Percentiles rank a stretch among this genome's conserved stretches.
Evolutionary conservation across 306 rosid genomes (phyloP).

Genomic region (Adenanthera pavonina): DNA sequence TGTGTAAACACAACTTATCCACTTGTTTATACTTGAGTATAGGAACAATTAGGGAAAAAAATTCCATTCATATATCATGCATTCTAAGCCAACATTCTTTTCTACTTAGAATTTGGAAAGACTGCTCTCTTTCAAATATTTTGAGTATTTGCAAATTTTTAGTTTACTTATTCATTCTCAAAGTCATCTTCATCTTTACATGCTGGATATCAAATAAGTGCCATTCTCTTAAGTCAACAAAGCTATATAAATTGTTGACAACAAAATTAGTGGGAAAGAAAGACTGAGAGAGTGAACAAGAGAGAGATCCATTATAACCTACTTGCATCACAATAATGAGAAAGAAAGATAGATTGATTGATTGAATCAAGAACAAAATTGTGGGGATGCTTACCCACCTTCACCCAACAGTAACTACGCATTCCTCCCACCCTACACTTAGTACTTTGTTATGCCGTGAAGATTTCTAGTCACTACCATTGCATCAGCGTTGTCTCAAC

Average conservation of each 20-base stretch:
- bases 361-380: too few species aligned
- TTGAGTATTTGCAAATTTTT: not conserved
- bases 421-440: too few species aligned
- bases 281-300: too few species aligned
- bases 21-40: slow-evolving; percentile 4
- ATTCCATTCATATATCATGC: slow-evolving; percentile 4
- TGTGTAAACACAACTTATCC: slow-evolving; percentile 1
- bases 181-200: not conserved
- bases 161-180: slow-evolving; percentile 16
- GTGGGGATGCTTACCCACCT: too few species aligned
- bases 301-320: too few species aligned
- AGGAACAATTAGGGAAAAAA: not conserved
- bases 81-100: slow-evolving; percentile 15
- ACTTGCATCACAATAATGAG: too few species aligned
- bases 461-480: too few species aligned
- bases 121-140: slow-evolving; percentile 5
- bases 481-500: too few species aligned
- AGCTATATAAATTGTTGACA: not conserved
- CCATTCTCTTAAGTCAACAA: not conserved
- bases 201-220: not conserved
- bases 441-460: too few species aligned
- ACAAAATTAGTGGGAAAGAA: too few species aligned
- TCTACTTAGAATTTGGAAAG: slow-evolving; percentile 12
- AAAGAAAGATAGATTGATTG: too few species aligned
- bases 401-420: too few species aligned